Conservation (phyloP, 169 alveolate genomes). For the Eimeria praecox region DNA sequence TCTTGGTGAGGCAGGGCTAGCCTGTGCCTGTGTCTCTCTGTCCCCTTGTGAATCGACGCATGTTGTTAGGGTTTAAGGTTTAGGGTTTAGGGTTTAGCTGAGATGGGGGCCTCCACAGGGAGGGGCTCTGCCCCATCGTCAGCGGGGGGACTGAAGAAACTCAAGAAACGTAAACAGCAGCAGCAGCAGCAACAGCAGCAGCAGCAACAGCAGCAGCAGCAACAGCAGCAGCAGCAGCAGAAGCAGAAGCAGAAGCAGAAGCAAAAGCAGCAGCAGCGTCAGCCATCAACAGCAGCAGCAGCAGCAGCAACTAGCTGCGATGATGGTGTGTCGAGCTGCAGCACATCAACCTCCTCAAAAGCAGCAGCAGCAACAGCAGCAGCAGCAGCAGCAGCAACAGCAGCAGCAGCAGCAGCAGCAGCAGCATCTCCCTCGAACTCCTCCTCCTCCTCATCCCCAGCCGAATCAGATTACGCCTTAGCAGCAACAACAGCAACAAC, state of each 20-base stretch:
- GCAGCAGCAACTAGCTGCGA: neutral
- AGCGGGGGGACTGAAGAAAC: neutral
- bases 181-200: constrained; percentile 19
- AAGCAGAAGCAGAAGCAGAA: neutral
- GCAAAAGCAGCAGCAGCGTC: neutral
- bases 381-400: neutral
- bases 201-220: neutral
- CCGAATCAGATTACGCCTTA: too few relatives aligned
- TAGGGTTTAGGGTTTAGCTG: neutral
- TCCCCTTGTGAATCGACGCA: neutral
- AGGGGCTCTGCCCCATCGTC: neutral
- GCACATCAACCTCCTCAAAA: too few relatives aligned
- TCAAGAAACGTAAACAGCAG: neutral
- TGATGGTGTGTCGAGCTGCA: too few relatives aligned
- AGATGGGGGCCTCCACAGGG: constrained; percentile 3
- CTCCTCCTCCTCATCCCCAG: too few relatives aligned
- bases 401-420: neutral
- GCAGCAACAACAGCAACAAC: neutral
- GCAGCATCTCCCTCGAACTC: too few relatives aligned
- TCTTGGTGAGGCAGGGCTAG: neutral
- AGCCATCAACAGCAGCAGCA: neutral
- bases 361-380: neutral
- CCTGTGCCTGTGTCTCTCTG: too few relatives aligned
- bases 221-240: constrained; percentile 12
- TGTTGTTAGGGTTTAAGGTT: neutral